Evolutionary conservation across 495 filamentous ascomycete species (phyloP), one percentile per base, ranked within the genome.

Genomic region (Trichoderma reesei): DNA sequence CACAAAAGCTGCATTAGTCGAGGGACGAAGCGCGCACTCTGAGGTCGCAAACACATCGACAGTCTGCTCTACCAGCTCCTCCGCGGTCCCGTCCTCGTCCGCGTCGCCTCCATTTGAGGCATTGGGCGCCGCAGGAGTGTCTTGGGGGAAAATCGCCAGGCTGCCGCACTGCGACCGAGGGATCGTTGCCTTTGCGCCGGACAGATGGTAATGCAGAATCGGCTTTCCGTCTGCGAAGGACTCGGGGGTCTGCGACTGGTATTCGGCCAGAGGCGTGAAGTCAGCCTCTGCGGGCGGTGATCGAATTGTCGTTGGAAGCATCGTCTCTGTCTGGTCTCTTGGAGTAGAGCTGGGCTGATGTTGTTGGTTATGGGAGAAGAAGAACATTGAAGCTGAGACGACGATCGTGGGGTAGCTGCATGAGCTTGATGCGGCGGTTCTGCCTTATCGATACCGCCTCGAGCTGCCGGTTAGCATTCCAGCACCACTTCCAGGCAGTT

Each of bases 171-270:
- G 70, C 73, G 80, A 67, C 67, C 71, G 66, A 41, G 75, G 68
- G 68, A 75, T 65, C 87, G 78, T 65, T 74, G 91, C 81, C 59
- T 86, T 87, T 70, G 86, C 83, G 68, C 79, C 77, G 59, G 82
- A 71, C 66, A 78, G 81, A 69, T 88, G 88, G 75, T 87, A 88
- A 78, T 97, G 82, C 0, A 98, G 85, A 39, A 98, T 82, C 13
- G 92, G 85, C 63, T 87, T 89, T 10, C 84, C 88, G 70, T 82
- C 81, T 74, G 86, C 88, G 82, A 98, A 98, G 37, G 87, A 91
- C 60, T 78, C 73, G 0, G 94, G 94, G 9, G 94, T 98, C 65
- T 87, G 86, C 36, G 88, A 85, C 72, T 96, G 90, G 75, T 96
- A 90, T 63, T 88, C 86, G 18, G 82, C 77, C 54, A 98, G 82